A percentile compares a stretch with the other conserved stretches of the same genome.
Conservation (phyloP, 1,139 yeast species). For the Taphrina communis region DNA sequence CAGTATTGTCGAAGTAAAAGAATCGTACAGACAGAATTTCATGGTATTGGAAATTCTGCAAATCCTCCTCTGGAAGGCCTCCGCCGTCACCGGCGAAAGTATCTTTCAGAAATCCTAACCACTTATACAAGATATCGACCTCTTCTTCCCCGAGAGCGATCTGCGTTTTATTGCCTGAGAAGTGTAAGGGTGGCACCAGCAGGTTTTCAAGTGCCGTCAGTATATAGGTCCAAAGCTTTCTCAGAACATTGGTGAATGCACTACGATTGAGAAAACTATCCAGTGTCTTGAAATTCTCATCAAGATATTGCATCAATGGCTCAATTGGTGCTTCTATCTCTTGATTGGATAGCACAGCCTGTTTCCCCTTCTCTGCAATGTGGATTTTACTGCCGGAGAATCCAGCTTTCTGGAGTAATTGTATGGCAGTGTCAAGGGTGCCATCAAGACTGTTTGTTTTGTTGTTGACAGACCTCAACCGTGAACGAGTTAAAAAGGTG, state of each 20-base stretch:
- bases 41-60: conserved; percentile 61
- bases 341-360: conserved; percentile 53
- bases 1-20: conserved; percentile 50
- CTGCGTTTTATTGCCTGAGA: conserved; percentile 45
- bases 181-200: conserved; percentile 70
- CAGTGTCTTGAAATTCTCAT: conserved; percentile 68
- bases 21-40: conserved; percentile 70
- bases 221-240: conserved; percentile 76
- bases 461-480: conserved; percentile 18
- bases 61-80: conserved; percentile 73
- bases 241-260: conserved; percentile 69
- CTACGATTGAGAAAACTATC: conserved; percentile 68
- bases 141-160: conserved; percentile 65
- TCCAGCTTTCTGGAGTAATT: conserved; percentile 37
- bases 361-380: not conserved
- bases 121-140: conserved; percentile 70
- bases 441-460: conserved; percentile 29
- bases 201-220: conserved; percentile 68
- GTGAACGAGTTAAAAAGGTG: conserved; percentile 54
- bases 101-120: conserved; percentile 71
- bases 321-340: conserved; percentile 71
- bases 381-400: not conserved
- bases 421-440: conserved; percentile 38
- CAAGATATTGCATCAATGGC: conserved; percentile 77
- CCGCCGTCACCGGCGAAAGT: conserved; percentile 83